Base-by-base conservation (phyloP, 73 alveolate genomes). In the Effrenium voratum region DNA sequence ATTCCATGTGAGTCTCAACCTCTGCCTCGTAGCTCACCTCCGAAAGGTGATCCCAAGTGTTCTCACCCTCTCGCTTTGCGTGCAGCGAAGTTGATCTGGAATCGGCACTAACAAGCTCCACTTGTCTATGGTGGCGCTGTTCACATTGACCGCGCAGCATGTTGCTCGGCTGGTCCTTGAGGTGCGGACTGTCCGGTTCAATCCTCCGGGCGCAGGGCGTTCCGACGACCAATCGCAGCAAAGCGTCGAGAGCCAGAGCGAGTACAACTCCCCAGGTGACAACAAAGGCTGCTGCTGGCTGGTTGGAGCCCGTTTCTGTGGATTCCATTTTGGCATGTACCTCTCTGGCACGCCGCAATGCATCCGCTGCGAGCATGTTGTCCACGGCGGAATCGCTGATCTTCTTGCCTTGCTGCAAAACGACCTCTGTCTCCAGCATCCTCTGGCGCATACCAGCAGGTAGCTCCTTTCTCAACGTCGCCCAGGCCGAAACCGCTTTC, bases 261-360 rank as follows among this genome's bases (percentile, higher is more conserved):
- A 81, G 50, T 60, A 81, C 26, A 16, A 81, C 92, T 24, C 92
- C 92, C 92, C 92, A 81, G 72, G 92, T 81, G 73, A 81, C 50
- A 45, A 32, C 47, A 46, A 49, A 6, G 32, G 87, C 87, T 22
- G 87, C 59, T 28, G 55, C 87, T 43, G 87, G 87, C 26, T 76
- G 87, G 60, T 38, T 76, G 40, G 40, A 41, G n/a, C n/a, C n/a
- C n/a, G n/a, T n/a, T n/a, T n/a, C n/a, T n/a, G n/a, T n/a, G 40
- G 87, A 76, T 36, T 38, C 77, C 50, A 83, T 57, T 79, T 83
- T 83, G 34, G 77, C 93, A 55, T 83, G 93, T 22, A 68, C 79
- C 60, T 83, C 93, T 57, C 93, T 83, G 49, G 93, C 93, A 0
- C 93, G 93, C 28, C 93, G 93, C 34, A 83, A 79, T 40, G 79